phyloP scores from a whole-genome alignment of 2,329 filamentous ascomycete species.

The Chaetomium globosum region DNA sequence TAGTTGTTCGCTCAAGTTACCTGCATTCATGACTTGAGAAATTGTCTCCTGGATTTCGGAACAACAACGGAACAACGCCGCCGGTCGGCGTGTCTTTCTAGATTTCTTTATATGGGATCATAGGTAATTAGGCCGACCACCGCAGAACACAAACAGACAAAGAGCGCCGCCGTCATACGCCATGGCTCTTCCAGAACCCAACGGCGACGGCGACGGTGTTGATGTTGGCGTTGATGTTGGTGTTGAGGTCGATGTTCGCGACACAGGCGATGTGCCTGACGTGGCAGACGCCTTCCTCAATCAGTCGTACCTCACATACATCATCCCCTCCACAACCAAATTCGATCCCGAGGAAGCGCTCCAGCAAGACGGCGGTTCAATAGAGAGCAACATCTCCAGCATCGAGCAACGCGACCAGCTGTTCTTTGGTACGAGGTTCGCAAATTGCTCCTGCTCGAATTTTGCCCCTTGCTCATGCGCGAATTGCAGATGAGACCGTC shows the following conservation, averaged over 20 bases:
- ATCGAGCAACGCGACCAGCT: conserved; percentile 66
- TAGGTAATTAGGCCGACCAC: neutral
- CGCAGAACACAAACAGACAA: neutral
- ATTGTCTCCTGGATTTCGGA: neutral
- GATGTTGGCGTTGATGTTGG: neutral
- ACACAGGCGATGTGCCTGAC: conserved; percentile 40
- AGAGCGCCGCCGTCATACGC: neutral
- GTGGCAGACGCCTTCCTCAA: conserved; percentile 56
- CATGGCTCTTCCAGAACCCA: conserved; percentile 31
- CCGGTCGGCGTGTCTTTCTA: neutral
- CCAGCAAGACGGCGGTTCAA: conserved; percentile 47
- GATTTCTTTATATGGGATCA: neutral
- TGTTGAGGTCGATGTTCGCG: conserved; percentile 36
- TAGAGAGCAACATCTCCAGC: conserved; percentile 55
- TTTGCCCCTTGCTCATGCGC: conserved; percentile 52
- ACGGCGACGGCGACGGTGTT: conserved; percentile 30
- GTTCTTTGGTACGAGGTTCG: conserved; percentile 66
- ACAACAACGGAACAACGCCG: neutral
- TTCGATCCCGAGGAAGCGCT: conserved; percentile 58
- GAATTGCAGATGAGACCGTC: conserved; percentile 70
- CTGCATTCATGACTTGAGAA: neutral
- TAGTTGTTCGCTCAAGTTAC: neutral
- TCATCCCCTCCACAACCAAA: conserved; percentile 60
- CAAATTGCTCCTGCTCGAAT: conserved; percentile 38
- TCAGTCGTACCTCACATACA: conserved; percentile 61